Evolutionary conservation across 306 rosid genomes (phyloP), one percentile per base, ranked within the genome.

Genomic region (Gleditsia sinensis): DNA sequence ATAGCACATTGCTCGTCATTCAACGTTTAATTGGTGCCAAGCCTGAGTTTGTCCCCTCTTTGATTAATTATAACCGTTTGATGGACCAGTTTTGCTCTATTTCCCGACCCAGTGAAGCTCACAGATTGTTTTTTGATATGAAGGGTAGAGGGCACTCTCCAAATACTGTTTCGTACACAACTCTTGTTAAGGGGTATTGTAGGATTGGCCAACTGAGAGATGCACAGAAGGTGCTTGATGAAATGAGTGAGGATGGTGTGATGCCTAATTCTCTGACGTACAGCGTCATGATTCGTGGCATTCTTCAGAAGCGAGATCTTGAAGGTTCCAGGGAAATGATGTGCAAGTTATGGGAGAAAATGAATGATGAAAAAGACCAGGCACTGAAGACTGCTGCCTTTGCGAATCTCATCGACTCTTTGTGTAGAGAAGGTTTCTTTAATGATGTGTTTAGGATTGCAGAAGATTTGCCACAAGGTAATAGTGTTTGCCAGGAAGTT

Each of bases 211-310:
- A 68, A 12, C 9, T 84, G 0, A 37, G 50, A 11, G 64, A 74
- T 76, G 96, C 97, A 1, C 73, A 43, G 37, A 89, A 89, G 86
- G 77, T 94, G 91, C 83, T 94, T 25, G 96, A 81, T 24, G 98
- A 91, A 89, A 91, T 94, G 96, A 3, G 68, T 80, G 92, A 78
- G 33, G 75, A 80, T 50, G 90, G 87, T 0, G 82, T 91, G 5
- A 64, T 3, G 43, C 86, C 87, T 3, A 91, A 84, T 83, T 83
- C 97, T 0, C 69, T 91, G 63, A 86, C 91, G 5, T 84, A 75
- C 12, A 86, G 97, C 12, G 83, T 89, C 3, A 60, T 88, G 63
- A 80, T 86, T 58, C 63, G 91, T 5, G 91, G 98, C 7, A 50
- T 85, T 85, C 83, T 88, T 57, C 49, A 21, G 57, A 75, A 48